These are phyloP conservation scores for Hyaloperonospora brassicae DNA, from an alignment of 352 stramenopile genomes.

Conservation along the genomic window DNA sequence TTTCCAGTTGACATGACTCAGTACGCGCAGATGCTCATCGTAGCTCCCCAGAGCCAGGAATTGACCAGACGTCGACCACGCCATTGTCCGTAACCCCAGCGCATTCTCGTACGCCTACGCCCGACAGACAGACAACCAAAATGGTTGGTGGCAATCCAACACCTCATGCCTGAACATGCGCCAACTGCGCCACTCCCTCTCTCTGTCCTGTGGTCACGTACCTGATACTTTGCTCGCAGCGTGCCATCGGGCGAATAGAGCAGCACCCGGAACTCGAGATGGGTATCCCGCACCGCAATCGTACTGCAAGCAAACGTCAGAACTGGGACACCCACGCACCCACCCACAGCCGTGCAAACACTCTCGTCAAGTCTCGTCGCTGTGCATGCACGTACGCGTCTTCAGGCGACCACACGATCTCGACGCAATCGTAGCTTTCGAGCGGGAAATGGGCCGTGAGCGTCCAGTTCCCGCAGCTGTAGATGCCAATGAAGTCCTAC, in stretches of 20 bases:
- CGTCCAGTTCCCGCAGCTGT: slow-evolving; percentile 69
- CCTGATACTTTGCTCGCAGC: slow-evolving; percentile 65
- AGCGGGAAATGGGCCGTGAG: slow-evolving; percentile 58
- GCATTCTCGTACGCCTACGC: slow-evolving; percentile 71
- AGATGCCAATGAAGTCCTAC: slow-evolving; percentile 71
- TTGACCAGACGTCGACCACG: slow-evolving; percentile 69
- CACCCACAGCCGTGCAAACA: too few species aligned
- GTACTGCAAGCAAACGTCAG: slow-evolving; percentile 17
- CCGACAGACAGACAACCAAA: not conserved
- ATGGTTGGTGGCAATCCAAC: not conserved
- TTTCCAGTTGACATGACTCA: slow-evolving; percentile 77
- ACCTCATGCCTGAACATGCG: not conserved
- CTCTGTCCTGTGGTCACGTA: slow-evolving; percentile 7
- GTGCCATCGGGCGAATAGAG: slow-evolving; percentile 60
- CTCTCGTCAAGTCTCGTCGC: not conserved
- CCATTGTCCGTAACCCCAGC: slow-evolving; percentile 59
- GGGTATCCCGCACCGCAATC: slow-evolving; percentile 61
- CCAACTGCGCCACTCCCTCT: not conserved
- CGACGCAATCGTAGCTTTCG: slow-evolving; percentile 74
- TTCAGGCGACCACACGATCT: slow-evolving; percentile 62
- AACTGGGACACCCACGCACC: too few species aligned
- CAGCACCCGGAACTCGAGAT: slow-evolving; percentile 67
- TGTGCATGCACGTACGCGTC: slow-evolving; percentile 38
- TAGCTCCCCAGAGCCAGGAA: slow-evolving; percentile 76
- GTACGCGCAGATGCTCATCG: slow-evolving; percentile 64